Percentiles rank a stretch among this genome's conserved stretches.
Conservation (phyloP, 2,329 filamentous ascomycete species). For the Diaporthe citri region DNA sequence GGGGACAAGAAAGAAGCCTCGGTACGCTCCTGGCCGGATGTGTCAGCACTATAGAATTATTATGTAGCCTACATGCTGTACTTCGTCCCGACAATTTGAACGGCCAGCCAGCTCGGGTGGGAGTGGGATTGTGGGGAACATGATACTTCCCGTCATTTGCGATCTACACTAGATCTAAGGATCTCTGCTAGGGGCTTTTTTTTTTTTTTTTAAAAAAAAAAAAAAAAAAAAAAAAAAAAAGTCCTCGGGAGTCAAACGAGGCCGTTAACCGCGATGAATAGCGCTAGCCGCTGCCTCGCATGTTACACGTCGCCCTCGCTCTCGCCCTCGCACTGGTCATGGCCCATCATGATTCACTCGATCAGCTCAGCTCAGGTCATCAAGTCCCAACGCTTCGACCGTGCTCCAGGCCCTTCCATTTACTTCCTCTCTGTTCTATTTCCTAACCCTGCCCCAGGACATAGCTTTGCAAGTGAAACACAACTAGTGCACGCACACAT, state of each 20-base stretch:
- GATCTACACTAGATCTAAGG: conserved; percentile 25
- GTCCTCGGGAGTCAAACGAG: conserved; percentile 10
- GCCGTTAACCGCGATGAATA: conserved; percentile 14
- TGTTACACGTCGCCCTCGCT: not conserved
- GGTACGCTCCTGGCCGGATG: not conserved
- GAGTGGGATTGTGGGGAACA: not conserved
- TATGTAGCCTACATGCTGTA: not conserved
- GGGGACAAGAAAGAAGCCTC: not conserved
- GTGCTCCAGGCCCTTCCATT: conserved; percentile 14
- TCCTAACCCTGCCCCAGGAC: not conserved
- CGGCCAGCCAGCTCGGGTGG: no score
- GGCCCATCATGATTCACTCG: not conserved
- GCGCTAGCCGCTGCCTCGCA: conserved; percentile 7
- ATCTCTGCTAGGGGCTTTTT: not conserved
- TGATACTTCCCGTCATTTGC: not conserved
- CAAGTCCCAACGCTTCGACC: not conserved
- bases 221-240: no score
- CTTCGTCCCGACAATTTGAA: not conserved
- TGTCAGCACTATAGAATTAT: conserved; percentile 11
- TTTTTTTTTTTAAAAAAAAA: no score
- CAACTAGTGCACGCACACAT: not conserved
- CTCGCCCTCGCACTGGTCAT: not conserved
- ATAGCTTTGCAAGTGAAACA: conserved; percentile 17
- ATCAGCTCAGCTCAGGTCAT: conserved; percentile 7
- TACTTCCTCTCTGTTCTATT: not conserved